Conservation (phyloP, 2,329 filamentous ascomycete genomes). For the Sarocladium brachiariae region DNA sequence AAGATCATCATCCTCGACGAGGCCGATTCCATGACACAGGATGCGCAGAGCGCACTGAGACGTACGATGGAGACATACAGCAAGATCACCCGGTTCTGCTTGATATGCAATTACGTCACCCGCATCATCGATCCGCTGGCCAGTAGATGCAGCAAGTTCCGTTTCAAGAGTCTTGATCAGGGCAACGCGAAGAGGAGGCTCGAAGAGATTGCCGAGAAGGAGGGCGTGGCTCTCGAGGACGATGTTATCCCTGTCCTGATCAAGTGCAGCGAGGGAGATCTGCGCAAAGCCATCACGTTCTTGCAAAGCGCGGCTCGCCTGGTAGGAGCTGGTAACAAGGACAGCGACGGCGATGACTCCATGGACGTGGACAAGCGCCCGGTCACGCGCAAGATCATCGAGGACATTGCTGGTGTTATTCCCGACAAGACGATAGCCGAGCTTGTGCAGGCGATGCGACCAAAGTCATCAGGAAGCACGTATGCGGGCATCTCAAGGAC, state of each 20-base stretch:
- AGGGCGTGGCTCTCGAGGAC: constrained; percentile 68
- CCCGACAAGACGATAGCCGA: constrained; percentile 65
- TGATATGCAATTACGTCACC: constrained; percentile 98
- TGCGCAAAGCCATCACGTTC: constrained; percentile 94
- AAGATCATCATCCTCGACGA: constrained; percentile 99
- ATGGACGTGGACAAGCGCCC: constrained; percentile 54
- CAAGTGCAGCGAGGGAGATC: constrained; percentile 82
- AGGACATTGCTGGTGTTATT: constrained; percentile 95
- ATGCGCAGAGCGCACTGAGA: constrained; percentile 86
- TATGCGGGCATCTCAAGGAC: constrained; percentile 72
- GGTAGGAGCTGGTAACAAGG: constrained; percentile 59
- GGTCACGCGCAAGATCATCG: constrained; percentile 73
- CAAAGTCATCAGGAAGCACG: constrained; percentile 52
- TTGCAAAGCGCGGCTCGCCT: constrained; percentile 89
- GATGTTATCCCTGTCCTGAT: constrained; percentile 82
- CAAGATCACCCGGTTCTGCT: constrained; percentile 92
- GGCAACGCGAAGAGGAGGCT: constrained; percentile 73
- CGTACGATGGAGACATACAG: constrained; percentile 98
- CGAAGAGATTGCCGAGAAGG: constrained; percentile 72
- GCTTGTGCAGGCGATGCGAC: constrained; percentile 70
- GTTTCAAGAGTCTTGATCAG: constrained; percentile 93
- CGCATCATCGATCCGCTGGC: constrained; percentile 95
- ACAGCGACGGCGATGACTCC: constrained; percentile 48
- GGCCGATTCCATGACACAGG: constrained; percentile 98
- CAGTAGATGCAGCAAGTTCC: constrained; percentile 89